Base-by-base conservation (phyloP, 2,329 filamentous ascomycete genomes). In the Trichophyton equinum region DNA sequence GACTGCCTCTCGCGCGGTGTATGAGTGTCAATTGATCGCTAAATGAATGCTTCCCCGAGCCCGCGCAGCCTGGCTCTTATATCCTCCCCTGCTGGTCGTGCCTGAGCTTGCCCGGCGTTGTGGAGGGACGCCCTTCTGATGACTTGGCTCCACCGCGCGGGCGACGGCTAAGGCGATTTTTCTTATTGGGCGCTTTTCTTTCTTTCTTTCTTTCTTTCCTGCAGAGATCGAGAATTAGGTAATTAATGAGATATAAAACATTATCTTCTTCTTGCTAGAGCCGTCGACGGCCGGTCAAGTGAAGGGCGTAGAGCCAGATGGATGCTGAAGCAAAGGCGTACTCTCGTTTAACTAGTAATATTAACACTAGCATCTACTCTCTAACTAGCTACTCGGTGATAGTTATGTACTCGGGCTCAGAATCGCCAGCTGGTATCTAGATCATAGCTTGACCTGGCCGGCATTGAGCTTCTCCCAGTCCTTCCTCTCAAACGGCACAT, bases 381-480 rank as follows among this genome's bases (percentile, higher is more conserved):
- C 33, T 9, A 13, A 30, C 5, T 7, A 36, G 15, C 6, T 18
- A 27, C 13, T 9, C 20, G n/a, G 25, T n/a, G 8, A 18, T 27
- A 5, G 18, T 18, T 5, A 36, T n/a, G n/a, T 36, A 33, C 18
- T 18, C 18, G 18, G 18, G 18, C 33, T 36, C 8, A 4, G 8
- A 8, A 36, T 36, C 33, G 4, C 33, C 8, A 36, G 33, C 33
- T 36, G 33, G 33, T 33, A 33, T 22, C 13, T 6, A 13, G 4
- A 27, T 64, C 46, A 66, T 30, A 95, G 74, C 76, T 85, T 92
- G 20, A 89, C 86, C 63, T 79, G 79, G 0, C 89, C 89, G 0
- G 75, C 82, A 42, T 81, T 81, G 65, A 96, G 70, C 61, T 77
- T 77, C 42, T 80, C 76, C 89, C 89, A 95, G 51, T 95, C 86